A percentile compares a stretch with the other conserved stretches of the same genome.
These are phyloP conservation scores for Carpinus fangiana DNA, from an alignment of 306 rosid genomes.

Conservation along the genomic window DNA sequence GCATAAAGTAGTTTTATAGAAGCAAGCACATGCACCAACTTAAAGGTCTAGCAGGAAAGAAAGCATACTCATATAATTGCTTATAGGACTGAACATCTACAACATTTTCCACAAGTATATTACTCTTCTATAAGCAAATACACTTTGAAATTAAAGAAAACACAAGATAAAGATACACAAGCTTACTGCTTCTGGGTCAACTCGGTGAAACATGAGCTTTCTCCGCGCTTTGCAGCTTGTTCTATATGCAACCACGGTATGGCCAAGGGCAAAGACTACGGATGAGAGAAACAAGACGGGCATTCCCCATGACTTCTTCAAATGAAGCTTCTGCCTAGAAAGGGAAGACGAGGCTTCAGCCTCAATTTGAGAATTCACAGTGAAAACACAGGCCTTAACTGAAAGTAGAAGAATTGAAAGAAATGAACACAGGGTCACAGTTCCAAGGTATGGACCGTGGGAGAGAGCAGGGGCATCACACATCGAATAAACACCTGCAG, in stretches of 20 bases:
- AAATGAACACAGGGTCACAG: conserved; percentile 77
- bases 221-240: conserved; percentile 97
- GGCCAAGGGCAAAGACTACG: conserved; percentile 95
- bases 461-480: conserved; percentile 92
- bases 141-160: neutral
- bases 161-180: neutral
- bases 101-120: neutral
- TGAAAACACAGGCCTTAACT: conserved; percentile 81
- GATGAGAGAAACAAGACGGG: conserved; percentile 91
- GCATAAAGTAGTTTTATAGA: neutral
- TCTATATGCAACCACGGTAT: conserved; percentile 91
- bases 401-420: conserved; percentile 78
- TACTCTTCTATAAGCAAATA: neutral
- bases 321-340: conserved; percentile 75
- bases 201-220: conserved; percentile 81
- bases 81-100: neutral
- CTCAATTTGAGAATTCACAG: conserved; percentile 83
- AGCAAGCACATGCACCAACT: neutral
- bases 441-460: conserved; percentile 97
- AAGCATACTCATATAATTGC: neutral
- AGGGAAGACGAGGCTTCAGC: conserved; percentile 76
- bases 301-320: conserved; percentile 99
- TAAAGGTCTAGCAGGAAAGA: neutral
- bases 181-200: conserved; percentile 93
- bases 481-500: conserved; percentile 86